phyloP scores from a whole-genome alignment of 2,329 filamentous ascomycete genomes.

The Aquanectria penicillioides region DNA sequence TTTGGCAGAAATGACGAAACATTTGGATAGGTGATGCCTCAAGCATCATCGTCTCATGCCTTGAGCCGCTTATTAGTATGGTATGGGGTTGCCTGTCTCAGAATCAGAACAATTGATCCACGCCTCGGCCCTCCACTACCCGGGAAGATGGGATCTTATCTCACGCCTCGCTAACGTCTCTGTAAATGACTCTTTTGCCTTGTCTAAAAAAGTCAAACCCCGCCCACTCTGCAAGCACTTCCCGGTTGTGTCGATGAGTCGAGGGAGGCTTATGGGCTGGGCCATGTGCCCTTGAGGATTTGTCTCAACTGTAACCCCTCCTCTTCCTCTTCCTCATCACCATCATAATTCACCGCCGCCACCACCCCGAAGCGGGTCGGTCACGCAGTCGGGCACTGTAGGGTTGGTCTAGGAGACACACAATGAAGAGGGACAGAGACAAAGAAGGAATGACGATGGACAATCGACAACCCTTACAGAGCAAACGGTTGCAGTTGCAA shows the following conservation, averaged over 20 bases:
- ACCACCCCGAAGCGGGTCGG: neutral
- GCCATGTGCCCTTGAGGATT: slow-evolving; percentile 10
- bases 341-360: neutral
- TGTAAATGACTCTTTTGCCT: no score
- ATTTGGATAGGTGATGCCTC: slow-evolving; percentile 5
- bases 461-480: no score
- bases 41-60: neutral
- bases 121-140: neutral
- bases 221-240: neutral
- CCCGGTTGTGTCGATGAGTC: neutral
- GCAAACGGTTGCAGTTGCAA: no score
- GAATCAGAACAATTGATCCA: neutral
- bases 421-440: no score
- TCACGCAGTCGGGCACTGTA: no score
- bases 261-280: neutral
- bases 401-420: no score
- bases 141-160: neutral
- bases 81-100: neutral
- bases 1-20: neutral
- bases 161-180: no score
- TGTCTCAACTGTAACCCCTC: slow-evolving; percentile 19
- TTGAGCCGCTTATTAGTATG: no score
- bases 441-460: no score
- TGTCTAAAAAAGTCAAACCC: no score
- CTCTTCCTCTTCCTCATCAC: neutral